Conservation (phyloP, 2,329 filamentous ascomycete genomes). For the Curvularia lunata region DNA sequence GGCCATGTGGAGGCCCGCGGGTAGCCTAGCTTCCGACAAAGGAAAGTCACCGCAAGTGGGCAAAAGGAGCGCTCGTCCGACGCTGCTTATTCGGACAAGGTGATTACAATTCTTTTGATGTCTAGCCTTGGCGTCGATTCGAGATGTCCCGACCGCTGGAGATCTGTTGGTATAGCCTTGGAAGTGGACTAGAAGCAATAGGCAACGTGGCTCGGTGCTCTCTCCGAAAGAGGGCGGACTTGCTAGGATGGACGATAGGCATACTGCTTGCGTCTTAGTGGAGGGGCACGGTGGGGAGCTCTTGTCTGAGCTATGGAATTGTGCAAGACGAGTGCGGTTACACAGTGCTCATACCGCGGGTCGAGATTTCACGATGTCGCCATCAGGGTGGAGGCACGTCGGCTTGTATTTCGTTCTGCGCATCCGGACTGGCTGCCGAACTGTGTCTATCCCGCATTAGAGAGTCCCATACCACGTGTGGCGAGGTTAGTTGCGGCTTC, state of each 20-base stretch:
- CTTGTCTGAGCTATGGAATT: slow-evolving; percentile 10
- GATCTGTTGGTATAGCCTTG: slow-evolving; percentile 11
- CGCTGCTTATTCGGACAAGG: slow-evolving; percentile 25
- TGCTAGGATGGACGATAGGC: slow-evolving; percentile 20
- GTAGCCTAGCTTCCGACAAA: slow-evolving; percentile 16
- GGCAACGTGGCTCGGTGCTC: slow-evolving; percentile 25
- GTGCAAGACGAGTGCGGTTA: slow-evolving; percentile 12
- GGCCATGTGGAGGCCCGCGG: slow-evolving; percentile 17
- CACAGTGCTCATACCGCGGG: slow-evolving; percentile 4
- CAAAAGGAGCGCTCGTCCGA: slow-evolving; percentile 41
- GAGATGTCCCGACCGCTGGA: not conserved
- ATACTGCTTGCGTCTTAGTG: slow-evolving; percentile 32
- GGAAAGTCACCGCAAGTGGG: slow-evolving; percentile 18
- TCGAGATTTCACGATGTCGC: slow-evolving; percentile 2
- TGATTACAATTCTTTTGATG: slow-evolving; percentile 9
- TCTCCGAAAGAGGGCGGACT: slow-evolving; percentile 48
- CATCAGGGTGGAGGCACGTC: slow-evolving; percentile 1
- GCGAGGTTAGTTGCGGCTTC: slow-evolving; percentile 24
- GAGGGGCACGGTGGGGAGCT: slow-evolving; percentile 22
- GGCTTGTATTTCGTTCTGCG: slow-evolving; percentile 1
- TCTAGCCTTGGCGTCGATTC: not conserved
- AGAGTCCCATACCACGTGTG: slow-evolving; percentile 13
- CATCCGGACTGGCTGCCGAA: slow-evolving; percentile 11
- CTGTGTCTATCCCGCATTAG: slow-evolving; percentile 23
- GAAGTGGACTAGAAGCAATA: slow-evolving; percentile 3